Percentiles rank a stretch among this genome's conserved stretches.
These are phyloP conservation scores for Phellopilus nigrolimitatus DNA, from an alignment of 1,284 basidiomycete species.

Conservation along the genomic window DNA sequence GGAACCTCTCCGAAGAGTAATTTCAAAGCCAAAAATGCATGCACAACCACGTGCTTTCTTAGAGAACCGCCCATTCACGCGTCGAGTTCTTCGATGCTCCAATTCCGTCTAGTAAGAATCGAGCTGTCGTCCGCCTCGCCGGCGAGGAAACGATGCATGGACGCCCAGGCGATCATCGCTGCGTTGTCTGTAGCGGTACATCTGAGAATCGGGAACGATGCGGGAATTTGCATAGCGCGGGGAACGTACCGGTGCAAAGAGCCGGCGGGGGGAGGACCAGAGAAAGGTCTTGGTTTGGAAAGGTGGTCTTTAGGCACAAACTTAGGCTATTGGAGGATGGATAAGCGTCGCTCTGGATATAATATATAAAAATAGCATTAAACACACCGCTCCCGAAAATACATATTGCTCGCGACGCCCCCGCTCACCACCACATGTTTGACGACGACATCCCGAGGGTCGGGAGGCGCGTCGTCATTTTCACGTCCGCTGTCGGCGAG, in stretches of 20 bases:
- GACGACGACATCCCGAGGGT: conserved; percentile 36
- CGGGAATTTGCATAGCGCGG: not conserved
- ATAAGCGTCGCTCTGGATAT: not conserved
- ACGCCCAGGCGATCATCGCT: conserved; percentile 91
- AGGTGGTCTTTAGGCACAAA: conserved; percentile 33
- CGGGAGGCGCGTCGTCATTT: no score
- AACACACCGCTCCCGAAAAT: conserved; percentile 58
- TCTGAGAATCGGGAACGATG: conserved; percentile 14
- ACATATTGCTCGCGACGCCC: conserved; percentile 84
- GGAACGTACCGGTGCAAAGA: conserved; percentile 72
- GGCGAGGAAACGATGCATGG: conserved; percentile 73
- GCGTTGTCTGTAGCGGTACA: conserved; percentile 71
- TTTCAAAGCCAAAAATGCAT: no score
- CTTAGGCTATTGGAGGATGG: no score
- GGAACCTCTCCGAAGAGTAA: no score
- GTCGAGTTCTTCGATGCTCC: conserved; percentile 60
- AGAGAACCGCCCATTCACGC: no score
- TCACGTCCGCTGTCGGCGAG: conserved; percentile 23
- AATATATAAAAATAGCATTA: not conserved
- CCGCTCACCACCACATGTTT: conserved; percentile 76
- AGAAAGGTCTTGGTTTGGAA: conserved; percentile 31
- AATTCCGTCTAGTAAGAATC: conserved; percentile 54
- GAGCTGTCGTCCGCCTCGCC: conserved; percentile 62
- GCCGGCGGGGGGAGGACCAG: conserved; percentile 66
- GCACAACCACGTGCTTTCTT: no score